phyloP scores from a whole-genome alignment of 2,329 filamentous ascomycete genomes.

The Nectriaceae sp. region DNA sequence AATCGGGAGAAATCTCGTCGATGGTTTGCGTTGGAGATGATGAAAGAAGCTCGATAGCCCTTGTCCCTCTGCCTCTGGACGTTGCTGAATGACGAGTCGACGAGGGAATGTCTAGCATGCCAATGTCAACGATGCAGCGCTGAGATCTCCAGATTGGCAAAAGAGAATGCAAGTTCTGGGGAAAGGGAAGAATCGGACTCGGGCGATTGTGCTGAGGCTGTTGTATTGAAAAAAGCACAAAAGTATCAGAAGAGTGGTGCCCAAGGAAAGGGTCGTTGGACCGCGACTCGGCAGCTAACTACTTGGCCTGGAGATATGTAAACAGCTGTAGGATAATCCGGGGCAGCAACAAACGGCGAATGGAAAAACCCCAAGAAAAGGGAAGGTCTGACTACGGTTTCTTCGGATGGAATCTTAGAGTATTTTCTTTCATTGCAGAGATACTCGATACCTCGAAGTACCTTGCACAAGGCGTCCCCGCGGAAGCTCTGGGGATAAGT shows the following conservation, averaged over 20 bases:
- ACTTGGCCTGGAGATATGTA: too few species aligned
- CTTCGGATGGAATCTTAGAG: too few species aligned
- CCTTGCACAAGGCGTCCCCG: too few species aligned
- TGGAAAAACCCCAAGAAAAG: too few species aligned
- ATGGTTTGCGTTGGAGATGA: neutral
- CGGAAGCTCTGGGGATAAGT: too few species aligned
- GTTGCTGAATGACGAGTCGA: slow-evolving; percentile 11
- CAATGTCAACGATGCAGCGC: slow-evolving; percentile 22
- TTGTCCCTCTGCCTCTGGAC: slow-evolving; percentile 9
- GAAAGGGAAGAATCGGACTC: neutral
- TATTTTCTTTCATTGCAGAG: too few species aligned
- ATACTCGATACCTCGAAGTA: too few species aligned
- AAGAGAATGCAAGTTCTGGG: neutral
- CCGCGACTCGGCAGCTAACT: too few species aligned
- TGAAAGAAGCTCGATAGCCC: slow-evolving; percentile 10
- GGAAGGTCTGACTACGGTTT: too few species aligned
- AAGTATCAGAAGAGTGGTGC: neutral
- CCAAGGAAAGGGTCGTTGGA: neutral
- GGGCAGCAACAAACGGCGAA: too few species aligned
- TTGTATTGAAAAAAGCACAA: neutral
- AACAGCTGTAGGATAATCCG: too few species aligned
- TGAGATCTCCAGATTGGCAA: neutral
- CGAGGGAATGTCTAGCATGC: slow-evolving; percentile 31
- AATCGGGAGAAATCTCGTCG: neutral
- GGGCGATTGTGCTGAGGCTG: neutral